Percentiles rank a stretch among this genome's conserved stretches.
Conservation (phyloP, 352 stramenopile genomes). For the Phytophthora palmivora region DNA sequence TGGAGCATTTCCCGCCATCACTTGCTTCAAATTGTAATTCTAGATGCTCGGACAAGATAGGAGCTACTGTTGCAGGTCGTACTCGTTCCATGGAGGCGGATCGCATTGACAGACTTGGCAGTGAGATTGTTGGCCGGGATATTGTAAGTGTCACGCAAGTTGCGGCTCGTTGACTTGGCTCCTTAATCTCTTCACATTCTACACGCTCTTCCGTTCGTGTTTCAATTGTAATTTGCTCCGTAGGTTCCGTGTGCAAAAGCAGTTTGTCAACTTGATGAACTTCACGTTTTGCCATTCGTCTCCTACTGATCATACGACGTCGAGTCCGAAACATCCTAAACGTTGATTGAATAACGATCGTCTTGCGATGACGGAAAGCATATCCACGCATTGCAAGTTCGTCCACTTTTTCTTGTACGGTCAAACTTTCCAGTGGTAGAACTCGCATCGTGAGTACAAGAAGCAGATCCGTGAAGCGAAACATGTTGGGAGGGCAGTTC, state of each 20-base stretch:
- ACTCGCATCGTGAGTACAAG: constrained; percentile 74
- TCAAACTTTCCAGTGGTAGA: constrained; percentile 72
- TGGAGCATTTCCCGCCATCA: constrained; percentile 29
- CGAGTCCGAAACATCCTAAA: constrained; percentile 71
- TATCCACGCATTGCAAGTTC: constrained; percentile 79
- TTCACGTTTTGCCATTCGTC: constrained; percentile 19
- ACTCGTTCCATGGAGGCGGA: constrained; percentile 18
- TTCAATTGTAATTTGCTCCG: neutral
- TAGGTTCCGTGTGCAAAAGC: neutral
- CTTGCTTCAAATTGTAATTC: constrained; percentile 35
- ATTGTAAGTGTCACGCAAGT: constrained; percentile 10
- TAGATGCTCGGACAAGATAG: constrained; percentile 31
- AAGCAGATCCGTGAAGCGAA: constrained; percentile 78
- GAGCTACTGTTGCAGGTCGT: constrained; percentile 23
- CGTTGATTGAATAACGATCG: constrained; percentile 65
- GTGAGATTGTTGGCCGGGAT: constrained; percentile 1
- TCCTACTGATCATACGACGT: constrained; percentile 25
- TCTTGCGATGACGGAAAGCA: constrained; percentile 64
- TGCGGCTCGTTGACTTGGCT: constrained; percentile 1
- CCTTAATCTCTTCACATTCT: neutral
- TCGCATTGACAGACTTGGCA: constrained; percentile 11
- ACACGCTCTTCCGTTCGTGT: constrained; percentile 1
- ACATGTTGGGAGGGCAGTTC: constrained; percentile 64
- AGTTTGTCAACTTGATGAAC: constrained; percentile 6
- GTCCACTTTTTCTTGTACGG: constrained; percentile 85